A percentile compares a stretch with the other conserved stretches of the same genome.
phyloP scores from a whole-genome alignment of 140 eudicot genomes.

The Ambrosia hybrid region DNA sequence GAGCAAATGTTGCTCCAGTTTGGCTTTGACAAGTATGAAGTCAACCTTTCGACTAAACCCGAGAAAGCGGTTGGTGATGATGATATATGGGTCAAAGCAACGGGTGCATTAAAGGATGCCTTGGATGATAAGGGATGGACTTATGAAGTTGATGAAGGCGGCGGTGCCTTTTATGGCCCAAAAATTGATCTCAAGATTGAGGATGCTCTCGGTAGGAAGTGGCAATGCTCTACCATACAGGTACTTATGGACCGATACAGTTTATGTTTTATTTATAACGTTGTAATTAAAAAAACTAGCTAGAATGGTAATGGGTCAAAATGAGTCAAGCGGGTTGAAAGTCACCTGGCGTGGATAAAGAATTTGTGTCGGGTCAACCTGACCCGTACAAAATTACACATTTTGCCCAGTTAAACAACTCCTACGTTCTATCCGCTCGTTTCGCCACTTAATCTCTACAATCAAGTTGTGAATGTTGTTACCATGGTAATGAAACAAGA shows the following conservation, averaged over 20 bases:
- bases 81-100: slow-evolving; percentile 96
- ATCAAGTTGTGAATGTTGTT: neutral
- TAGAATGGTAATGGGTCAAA: neutral
- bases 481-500: neutral
- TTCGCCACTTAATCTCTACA: neutral
- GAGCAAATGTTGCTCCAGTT: slow-evolving; percentile 85
- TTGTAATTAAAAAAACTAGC: neutral
- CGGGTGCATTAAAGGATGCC: slow-evolving; percentile 83
- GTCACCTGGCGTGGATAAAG: neutral
- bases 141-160: slow-evolving; percentile 91
- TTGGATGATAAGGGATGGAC: slow-evolving; percentile 93
- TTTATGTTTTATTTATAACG: neutral
- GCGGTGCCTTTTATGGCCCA: slow-evolving; percentile 99
- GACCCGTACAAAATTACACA: neutral
- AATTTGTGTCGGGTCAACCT: neutral
- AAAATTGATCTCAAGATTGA: slow-evolving; percentile 96
- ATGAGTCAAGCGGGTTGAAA: neutral
- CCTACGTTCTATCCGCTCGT: neutral
- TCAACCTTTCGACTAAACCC: slow-evolving; percentile 95
- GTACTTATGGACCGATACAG: slow-evolving; percentile 25
- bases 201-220: slow-evolving; percentile 97
- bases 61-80: slow-evolving; percentile 91
- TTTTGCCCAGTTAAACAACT: neutral
- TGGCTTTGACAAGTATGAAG: slow-evolving; percentile 92
- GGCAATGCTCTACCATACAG: slow-evolving; percentile 99